Percentiles rank a stretch among this genome's conserved stretches.
Evolutionary conservation across 192 early-diverging fungal genomes (phyloP).

Genomic region (Entomortierella chlamydospora): DNA sequence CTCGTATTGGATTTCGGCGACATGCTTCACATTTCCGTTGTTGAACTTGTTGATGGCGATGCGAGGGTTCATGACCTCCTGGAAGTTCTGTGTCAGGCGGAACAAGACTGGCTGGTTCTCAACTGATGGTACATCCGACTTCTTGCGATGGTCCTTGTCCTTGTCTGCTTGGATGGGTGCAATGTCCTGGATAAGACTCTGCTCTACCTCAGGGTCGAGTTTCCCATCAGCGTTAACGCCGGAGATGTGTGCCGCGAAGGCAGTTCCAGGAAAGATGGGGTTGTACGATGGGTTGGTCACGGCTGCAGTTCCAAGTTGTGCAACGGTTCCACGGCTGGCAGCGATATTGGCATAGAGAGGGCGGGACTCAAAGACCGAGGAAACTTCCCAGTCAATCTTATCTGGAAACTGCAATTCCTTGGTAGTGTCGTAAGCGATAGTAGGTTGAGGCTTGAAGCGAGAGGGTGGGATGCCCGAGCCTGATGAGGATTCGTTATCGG

Average conservation of each 20-base stretch:
- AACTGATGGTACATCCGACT: constrained; percentile 17
- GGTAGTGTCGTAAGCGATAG: constrained; percentile 25
- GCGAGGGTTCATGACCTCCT: constrained; percentile 45
- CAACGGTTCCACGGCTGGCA: constrained; percentile 9
- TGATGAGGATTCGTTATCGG: background rate
- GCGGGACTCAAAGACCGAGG: constrained; percentile 37
- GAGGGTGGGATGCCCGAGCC: background rate
- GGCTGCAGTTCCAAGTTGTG: constrained; percentile 22
- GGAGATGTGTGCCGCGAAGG: constrained; percentile 20
- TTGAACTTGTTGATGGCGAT: constrained; percentile 39
- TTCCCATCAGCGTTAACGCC: constrained; percentile 30
- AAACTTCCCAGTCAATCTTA: constrained; percentile 39
- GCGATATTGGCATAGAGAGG: constrained; percentile 41
- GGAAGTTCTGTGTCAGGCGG: constrained; percentile 32
- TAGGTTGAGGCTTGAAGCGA: constrained; percentile 23
- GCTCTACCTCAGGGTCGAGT: constrained; percentile 41
- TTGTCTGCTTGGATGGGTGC: constrained; percentile 10
- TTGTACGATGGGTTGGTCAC: constrained; percentile 9
- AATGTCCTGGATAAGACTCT: constrained; percentile 37
- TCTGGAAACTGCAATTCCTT: constrained; percentile 43
- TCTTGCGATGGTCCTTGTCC: constrained; percentile 43
- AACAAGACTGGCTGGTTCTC: constrained; percentile 32
- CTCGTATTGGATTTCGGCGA: constrained; percentile 25
- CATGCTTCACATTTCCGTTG: constrained; percentile 34
- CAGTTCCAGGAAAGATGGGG: constrained; percentile 14